phyloP scores from a whole-genome alignment of 306 rosid species.

The Hippophae gyantsensis region DNA sequence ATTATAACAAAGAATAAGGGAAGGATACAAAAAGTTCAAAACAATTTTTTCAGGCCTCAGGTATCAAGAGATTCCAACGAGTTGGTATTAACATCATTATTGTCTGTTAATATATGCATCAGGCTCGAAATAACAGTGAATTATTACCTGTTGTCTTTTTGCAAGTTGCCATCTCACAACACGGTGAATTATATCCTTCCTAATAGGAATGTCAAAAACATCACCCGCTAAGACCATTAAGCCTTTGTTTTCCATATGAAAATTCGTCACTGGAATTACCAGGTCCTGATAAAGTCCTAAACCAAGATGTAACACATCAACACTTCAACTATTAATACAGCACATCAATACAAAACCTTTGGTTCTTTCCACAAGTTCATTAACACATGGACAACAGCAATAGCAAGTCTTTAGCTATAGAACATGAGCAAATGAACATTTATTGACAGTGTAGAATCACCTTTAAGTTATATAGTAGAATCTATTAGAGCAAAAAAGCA shows the following conservation, averaged over 20 bases:
- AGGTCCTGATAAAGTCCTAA: slow-evolving; percentile 73
- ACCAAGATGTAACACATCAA: slow-evolving; percentile 23
- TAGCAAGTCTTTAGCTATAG: not conserved
- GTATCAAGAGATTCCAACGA: not conserved
- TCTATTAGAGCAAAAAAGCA: slow-evolving; percentile 3
- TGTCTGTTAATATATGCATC: slow-evolving; percentile 4
- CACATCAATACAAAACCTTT: slow-evolving; percentile 7
- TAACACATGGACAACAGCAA: no score
- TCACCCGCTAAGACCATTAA: slow-evolving; percentile 83
- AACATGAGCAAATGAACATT: not conserved
- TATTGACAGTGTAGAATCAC: not conserved
- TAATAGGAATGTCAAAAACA: slow-evolving; percentile 80
- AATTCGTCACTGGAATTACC: slow-evolving; percentile 84
- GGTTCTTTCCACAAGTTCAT: not conserved
- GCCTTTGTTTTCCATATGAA: slow-evolving; percentile 76
- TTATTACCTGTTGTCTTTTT: slow-evolving; percentile 71
- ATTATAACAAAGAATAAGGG: no score
- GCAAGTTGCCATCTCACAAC: slow-evolving; percentile 95
- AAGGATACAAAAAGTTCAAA: no score
- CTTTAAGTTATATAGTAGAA: not conserved
- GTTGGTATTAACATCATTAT: slow-evolving; percentile 12
- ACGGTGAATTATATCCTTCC: slow-evolving; percentile 83
- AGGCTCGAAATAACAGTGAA: slow-evolving; percentile 11
- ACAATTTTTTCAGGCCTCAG: not conserved
- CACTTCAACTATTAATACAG: not conserved